Conservation (phyloP, 2,329 filamentous ascomycete genomes). For the Fusarium albidum region DNA sequence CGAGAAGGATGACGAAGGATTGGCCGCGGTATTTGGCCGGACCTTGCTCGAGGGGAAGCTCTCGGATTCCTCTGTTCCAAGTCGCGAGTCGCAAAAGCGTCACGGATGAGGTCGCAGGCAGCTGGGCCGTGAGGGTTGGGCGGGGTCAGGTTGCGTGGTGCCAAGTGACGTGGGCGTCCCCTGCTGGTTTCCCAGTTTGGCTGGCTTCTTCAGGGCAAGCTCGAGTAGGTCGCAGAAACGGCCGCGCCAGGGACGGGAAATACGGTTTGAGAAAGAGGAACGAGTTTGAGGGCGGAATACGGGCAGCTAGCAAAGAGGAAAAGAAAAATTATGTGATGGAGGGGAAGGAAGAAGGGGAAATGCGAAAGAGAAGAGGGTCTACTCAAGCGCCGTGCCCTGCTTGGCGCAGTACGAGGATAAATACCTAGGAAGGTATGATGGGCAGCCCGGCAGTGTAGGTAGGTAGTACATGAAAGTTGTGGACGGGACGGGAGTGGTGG, state of each 20-base stretch:
- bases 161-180: slow-evolving; percentile 25
- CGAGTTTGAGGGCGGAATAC: background rate
- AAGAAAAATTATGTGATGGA: slow-evolving; percentile 2
- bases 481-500: slow-evolving; percentile 4
- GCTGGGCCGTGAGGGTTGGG: slow-evolving; percentile 30
- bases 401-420: background rate
- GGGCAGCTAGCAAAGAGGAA: slow-evolving; percentile 6
- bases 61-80: background rate
- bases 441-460: slow-evolving; percentile 5
- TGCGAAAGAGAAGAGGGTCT: slow-evolving; percentile 19
- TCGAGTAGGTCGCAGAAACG: slow-evolving; percentile 43
- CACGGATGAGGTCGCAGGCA: background rate
- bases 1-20: slow-evolving; percentile 6
- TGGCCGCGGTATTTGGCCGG: slow-evolving; percentile 9
- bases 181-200: slow-evolving; percentile 16
- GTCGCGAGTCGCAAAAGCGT: slow-evolving; percentile 1
- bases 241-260: slow-evolving; percentile 37
- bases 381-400: slow-evolving; percentile 24
- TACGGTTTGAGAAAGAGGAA: slow-evolving; percentile 10
- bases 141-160: slow-evolving; percentile 33
- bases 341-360: slow-evolving; percentile 1
- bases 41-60: slow-evolving; percentile 18
- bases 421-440: too few relatives aligned
- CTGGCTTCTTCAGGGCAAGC: slow-evolving; percentile 21
- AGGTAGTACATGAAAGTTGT: slow-evolving; percentile 18